Evolutionary conservation across 169 alveolate species (phyloP), one percentile per base, ranked within the genome.

Genomic region (Plasmodium reichenowi): DNA sequence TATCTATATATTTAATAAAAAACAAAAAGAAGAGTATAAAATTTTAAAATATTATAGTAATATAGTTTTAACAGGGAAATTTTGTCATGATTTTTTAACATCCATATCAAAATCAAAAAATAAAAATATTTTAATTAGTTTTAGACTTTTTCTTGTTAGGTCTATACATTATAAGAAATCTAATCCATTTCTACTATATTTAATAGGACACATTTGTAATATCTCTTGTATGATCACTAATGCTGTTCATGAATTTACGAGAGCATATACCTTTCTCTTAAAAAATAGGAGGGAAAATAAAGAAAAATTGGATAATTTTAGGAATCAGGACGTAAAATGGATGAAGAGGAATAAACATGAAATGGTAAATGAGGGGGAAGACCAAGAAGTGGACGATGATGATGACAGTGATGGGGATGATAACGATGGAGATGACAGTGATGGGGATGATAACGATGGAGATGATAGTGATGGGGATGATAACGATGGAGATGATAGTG

Each of bases 191-290:
- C 22, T 86, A 20, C 15, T 70, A 10, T 86, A 64, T 74, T 58
- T 86, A 5, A 70, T 86, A 17, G 92, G 78, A 10, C 71, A 70
- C 17, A 60, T 72, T 15, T 86, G 92, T 47, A 86, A 86, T 22
- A n/a, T 86, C 3, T 70, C 92, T 6, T 59, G 78, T 54, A 86
- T 70, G 86, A 43, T 64, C 20, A 54, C 48, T 4, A 71, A 86
- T 22, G 72, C 92, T 1, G 75, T 86, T 4, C 92, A 72, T 12
- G 88, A 86, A 58, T 72, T 47, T 66, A 86, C 92, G 2, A 50
- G 87, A 17, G 92, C 92, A 47, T 86, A 86, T 50, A 73, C 88
- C 5, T 72, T 86, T 72, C 22, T 86, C 12, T 38, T 86, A 10
- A 72, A 70, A n/a, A 38, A 45, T 2, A 86, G 60, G 48, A 47